Evolutionary conservation across 495 filamentous ascomycete genomes (phyloP).

Genomic region (Penicillium salamii): DNA sequence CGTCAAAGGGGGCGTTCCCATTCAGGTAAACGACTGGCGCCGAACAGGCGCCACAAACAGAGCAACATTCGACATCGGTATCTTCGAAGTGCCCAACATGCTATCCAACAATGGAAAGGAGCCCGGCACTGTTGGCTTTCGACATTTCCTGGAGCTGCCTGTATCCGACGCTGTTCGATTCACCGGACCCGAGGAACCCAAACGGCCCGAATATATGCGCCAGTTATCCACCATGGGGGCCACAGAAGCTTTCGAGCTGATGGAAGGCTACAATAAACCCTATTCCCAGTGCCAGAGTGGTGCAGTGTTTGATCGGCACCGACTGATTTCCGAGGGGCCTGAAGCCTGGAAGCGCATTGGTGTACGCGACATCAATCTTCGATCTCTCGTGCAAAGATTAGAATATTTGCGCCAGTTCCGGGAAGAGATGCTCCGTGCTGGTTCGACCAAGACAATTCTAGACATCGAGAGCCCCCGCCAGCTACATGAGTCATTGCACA

Average conservation of each 20-base stretch:
- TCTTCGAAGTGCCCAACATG: constrained; percentile 69
- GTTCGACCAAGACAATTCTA: constrained; percentile 34
- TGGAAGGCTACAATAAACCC: constrained; percentile 32
- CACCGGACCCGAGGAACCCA: constrained; percentile 23
- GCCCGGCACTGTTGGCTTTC: constrained; percentile 71
- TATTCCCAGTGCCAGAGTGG: constrained; percentile 35
- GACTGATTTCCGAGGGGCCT: constrained; percentile 34
- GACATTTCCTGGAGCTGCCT: constrained; percentile 66
- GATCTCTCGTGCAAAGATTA: constrained; percentile 41
- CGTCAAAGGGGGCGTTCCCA: constrained; percentile 29
- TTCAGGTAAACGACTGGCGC: constrained; percentile 24
- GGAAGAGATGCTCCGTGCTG: constrained; percentile 31
- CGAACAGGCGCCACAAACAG: constrained; percentile 29
- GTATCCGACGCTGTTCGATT: constrained; percentile 60
- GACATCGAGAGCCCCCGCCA: constrained; percentile 42
- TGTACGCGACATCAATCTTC: constrained; percentile 36
- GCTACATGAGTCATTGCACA: constrained; percentile 45
- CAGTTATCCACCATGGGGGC: constrained; percentile 31
- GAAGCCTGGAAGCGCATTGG: constrained; percentile 42
- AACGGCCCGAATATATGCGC: constrained; percentile 28
- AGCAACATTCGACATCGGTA: constrained; percentile 57
- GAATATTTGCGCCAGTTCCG: constrained; percentile 40
- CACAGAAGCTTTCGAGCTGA: constrained; percentile 34
- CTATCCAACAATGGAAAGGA: constrained; percentile 67
- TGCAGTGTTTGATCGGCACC: constrained; percentile 33